Base-by-base conservation (phyloP, 2,329 filamentous ascomycete genomes). In the Thelonectria discophora region DNA sequence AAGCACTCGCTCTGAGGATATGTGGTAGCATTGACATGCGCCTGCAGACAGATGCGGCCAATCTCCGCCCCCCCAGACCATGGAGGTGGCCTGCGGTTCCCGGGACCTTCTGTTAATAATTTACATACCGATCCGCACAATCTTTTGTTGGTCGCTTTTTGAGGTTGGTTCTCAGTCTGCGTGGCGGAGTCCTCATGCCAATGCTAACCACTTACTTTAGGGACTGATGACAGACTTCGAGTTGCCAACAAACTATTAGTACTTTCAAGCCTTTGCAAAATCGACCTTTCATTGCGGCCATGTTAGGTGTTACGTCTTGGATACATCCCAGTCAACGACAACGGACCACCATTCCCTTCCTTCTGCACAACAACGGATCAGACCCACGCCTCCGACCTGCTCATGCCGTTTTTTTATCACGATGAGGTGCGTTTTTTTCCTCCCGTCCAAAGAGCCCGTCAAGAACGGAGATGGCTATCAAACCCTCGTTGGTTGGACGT, bases 401-500 rank as follows among this genome's bases (percentile, higher is more conserved):
- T 39, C 42, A 11, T 40, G 34, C 46, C 46, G 53, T 61, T 56
- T 20, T n/a, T 48, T 39, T 34, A 56, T 50, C 21, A 40, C 13
- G 17, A 58, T 9, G 40, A 40, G 5, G 18, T 59, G 34, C 37
- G 54, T 21, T 39, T 50, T 55, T 60, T 50, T 49, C 27, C 24
- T 47, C 32, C 49, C 56, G 50, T 15, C 21, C 13, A 27, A 21
- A 17, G 11, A 24, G 18, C 53, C 56, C 64, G 50, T 68, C 61
- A 61, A 49, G 54, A 60, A 69, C 47, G 53, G 52, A 60, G 49
- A 18, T 21, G 17, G 43, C 39, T 52, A 47, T 48, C 42, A 49
- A 30, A 32, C 39, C 55, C 15, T 43, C 32, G 32, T 18, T 46
- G 43, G 27, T 30, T 55, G 52, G 52, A 30, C 27, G 7, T 10